Conservation (phyloP, 75 land plant species). For the Cryptomeria japonica region DNA sequence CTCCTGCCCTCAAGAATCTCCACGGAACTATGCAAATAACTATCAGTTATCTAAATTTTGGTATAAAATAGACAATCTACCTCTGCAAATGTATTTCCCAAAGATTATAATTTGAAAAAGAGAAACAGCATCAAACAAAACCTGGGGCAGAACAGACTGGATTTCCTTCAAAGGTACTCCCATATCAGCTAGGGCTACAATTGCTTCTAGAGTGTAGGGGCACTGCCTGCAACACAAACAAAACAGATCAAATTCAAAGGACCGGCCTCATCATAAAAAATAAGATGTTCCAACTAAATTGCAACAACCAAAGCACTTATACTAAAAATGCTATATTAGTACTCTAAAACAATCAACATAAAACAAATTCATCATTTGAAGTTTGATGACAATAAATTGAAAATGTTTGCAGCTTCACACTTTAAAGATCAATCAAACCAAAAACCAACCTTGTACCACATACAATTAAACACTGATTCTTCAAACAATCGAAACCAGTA, state of each 20-base stretch:
- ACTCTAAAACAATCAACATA: background rate
- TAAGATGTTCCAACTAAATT: background rate
- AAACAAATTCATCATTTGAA: background rate
- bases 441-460: background rate
- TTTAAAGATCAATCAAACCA: background rate
- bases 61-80: background rate
- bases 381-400: background rate
- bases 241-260: background rate
- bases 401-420: background rate
- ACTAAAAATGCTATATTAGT: background rate
- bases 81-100: background rate
- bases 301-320: background rate
- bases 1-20: no score
- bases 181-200: constrained; percentile 86
- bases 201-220: constrained; percentile 85
- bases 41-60: background rate
- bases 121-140: constrained; percentile 1
- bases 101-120: background rate
- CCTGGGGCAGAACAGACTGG: constrained; percentile 84
- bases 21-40: no score
- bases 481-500: background rate
- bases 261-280: background rate
- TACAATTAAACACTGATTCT: background rate
- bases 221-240: constrained; percentile 62
- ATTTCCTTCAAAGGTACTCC: constrained; percentile 85